phyloP scores from a whole-genome alignment of 2,329 filamentous ascomycete species.

The Alternaria metachromatica region DNA sequence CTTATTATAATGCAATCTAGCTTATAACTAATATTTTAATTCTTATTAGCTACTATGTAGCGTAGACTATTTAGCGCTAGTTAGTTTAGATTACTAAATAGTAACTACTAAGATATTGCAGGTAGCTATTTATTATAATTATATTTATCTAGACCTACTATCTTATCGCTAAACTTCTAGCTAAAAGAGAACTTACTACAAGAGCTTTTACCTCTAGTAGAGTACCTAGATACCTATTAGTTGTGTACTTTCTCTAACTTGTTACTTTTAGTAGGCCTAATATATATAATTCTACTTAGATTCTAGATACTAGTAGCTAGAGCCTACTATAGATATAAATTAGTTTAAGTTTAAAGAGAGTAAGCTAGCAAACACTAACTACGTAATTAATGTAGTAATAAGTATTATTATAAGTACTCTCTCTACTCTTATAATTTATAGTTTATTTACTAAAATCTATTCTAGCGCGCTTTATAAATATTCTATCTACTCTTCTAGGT shows the following conservation, averaged over 20 bases:
- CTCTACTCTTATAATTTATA: slow-evolving; percentile 9
- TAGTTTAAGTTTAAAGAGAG: neutral
- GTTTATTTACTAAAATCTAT: slow-evolving; percentile 15
- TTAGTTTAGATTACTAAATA: neutral
- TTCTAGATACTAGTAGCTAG: slow-evolving; percentile 1
- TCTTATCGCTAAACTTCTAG: slow-evolving; percentile 14
- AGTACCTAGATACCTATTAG: slow-evolving; percentile 15
- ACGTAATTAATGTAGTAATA: slow-evolving; percentile 22
- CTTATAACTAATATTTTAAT: slow-evolving; percentile 5
- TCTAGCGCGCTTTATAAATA: neutral
- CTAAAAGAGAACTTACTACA: slow-evolving; percentile 18
- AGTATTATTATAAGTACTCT: slow-evolving; percentile 24
- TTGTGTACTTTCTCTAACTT: slow-evolving; percentile 2
- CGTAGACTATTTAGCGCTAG: slow-evolving; percentile 9
- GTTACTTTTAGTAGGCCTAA: slow-evolving; percentile 7
- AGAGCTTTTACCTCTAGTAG: neutral
- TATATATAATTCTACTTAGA: slow-evolving; percentile 16
- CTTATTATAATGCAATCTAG: neutral
- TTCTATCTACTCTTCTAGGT: neutral
- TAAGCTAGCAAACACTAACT: neutral
- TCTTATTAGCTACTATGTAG: slow-evolving; percentile 10
- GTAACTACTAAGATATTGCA: slow-evolving; percentile 10
- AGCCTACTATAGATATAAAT: neutral
- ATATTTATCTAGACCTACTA: neutral
- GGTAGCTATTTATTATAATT: slow-evolving; percentile 22